Percentiles rank a stretch among this genome's conserved stretches.
These are phyloP conservation scores for Komagataella ulmi DNA, from an alignment of 805 yeast genomes.

Conservation along the genomic window DNA sequence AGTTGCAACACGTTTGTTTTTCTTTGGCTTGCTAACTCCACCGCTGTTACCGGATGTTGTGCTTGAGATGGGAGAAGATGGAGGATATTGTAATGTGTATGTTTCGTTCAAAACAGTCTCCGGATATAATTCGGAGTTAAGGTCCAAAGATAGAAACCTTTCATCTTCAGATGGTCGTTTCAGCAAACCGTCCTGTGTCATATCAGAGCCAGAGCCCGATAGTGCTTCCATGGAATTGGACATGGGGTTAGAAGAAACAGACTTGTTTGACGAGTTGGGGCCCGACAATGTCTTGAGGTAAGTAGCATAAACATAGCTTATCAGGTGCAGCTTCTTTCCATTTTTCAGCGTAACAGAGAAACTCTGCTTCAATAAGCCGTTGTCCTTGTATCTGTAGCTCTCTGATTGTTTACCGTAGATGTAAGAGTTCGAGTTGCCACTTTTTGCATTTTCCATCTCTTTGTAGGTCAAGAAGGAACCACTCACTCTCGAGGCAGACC, in stretches of 20 bases:
- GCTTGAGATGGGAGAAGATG: neutral
- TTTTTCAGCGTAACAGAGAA: constrained; percentile 41
- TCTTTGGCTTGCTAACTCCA: neutral
- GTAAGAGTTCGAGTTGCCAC: neutral
- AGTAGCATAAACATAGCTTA: constrained; percentile 32
- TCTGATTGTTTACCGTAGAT: neutral
- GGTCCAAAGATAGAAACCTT: constrained; percentile 13
- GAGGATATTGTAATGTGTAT: neutral
- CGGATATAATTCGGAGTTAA: constrained; percentile 12
- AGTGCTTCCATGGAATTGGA: neutral
- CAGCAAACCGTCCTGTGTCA: constrained; percentile 6
- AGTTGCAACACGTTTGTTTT: neutral
- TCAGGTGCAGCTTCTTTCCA: constrained; percentile 44
- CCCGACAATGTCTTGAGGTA: constrained; percentile 3
- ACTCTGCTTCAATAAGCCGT: constrained; percentile 54
- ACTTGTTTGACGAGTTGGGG: neutral
- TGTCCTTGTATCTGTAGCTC: constrained; percentile 23
- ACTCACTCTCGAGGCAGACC: constrained; percentile 62
- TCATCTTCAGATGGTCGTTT: constrained; percentile 33
- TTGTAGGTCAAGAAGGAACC: constrained; percentile 51
- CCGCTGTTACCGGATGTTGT: neutral
- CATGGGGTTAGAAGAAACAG: neutral
- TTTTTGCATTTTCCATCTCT: constrained; percentile 32
- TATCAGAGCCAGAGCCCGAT: neutral
- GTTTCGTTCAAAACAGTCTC: constrained; percentile 1